phyloP scores from a whole-genome alignment of 2,329 filamentous ascomycete genomes.

The Aspergillus unguis region DNA sequence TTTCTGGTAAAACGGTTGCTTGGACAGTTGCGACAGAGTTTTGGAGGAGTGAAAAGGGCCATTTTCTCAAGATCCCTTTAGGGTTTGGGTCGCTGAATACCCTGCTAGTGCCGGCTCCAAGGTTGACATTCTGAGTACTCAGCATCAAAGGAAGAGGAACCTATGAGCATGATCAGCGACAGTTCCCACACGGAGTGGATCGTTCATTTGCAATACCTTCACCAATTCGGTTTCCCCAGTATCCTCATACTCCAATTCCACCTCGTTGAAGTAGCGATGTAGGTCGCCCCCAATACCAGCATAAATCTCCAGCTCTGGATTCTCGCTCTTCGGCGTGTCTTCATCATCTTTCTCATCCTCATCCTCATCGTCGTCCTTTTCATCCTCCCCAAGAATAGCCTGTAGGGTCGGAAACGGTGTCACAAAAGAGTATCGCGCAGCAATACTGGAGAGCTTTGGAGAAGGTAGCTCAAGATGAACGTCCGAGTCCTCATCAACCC shows the following conservation, averaged over 20 bases:
- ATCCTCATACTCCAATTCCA: constrained; percentile 25
- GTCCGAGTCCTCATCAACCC: constrained; percentile 27
- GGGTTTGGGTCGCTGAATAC: constrained; percentile 26
- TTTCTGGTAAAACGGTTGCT: constrained; percentile 32
- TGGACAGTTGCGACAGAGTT: constrained; percentile 29
- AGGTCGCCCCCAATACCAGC: constrained; percentile 33
- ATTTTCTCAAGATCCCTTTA: constrained; percentile 27
- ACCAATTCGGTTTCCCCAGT: constrained; percentile 21
- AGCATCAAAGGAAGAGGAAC: constrained; percentile 29
- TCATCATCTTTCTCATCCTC: constrained; percentile 18
- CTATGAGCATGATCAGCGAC: constrained; percentile 21
- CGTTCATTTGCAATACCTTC: constrained; percentile 20
- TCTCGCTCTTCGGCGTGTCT: constrained; percentile 10
- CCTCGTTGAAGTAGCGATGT: constrained; percentile 19
- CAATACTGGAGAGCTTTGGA: constrained; percentile 24
- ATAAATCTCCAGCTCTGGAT: constrained; percentile 29
- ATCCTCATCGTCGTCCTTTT: constrained; percentile 18
- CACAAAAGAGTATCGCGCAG: constrained; percentile 35
- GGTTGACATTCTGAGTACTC: constrained; percentile 25
- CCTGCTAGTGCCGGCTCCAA: constrained; percentile 33
- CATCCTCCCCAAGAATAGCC: constrained; percentile 17
- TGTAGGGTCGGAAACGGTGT: constrained; percentile 31
- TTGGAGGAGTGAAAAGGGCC: constrained; percentile 31
- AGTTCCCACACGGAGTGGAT: background rate
- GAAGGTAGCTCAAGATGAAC: constrained; percentile 29